phyloP scores from a whole-genome alignment of 805 yeast species.

The Blastobotrys attinorum region DNA sequence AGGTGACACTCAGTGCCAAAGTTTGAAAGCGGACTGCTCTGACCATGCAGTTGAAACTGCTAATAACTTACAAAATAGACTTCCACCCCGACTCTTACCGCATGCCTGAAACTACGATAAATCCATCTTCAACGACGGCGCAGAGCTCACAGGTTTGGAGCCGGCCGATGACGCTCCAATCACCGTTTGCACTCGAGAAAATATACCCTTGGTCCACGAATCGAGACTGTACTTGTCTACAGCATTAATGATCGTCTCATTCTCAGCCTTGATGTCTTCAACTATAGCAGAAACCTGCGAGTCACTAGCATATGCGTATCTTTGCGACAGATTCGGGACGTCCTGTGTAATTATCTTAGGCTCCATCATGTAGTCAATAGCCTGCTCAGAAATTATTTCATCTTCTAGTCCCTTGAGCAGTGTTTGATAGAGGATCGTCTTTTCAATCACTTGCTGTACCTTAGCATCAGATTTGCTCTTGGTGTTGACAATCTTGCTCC shows the following conservation, averaged over 20 bases:
- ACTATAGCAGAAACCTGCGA: slow-evolving; percentile 4
- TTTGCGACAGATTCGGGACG: slow-evolving; percentile 3
- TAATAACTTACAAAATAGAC: too few species aligned
- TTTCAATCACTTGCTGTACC: slow-evolving; percentile 32
- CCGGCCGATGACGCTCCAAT: not conserved
- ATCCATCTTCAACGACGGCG: not conserved
- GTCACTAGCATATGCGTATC: slow-evolving; percentile 12
- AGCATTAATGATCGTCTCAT: slow-evolving; percentile 2
- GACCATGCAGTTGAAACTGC: too few species aligned
- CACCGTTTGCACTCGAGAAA: slow-evolving; percentile 14
- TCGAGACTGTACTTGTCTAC: slow-evolving; percentile 5
- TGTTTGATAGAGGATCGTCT: slow-evolving; percentile 41
- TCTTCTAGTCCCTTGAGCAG: slow-evolving; percentile 14
- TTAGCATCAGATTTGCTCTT: slow-evolving; percentile 37
- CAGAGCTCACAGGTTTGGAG: not conserved
- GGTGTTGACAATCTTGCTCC: slow-evolving; percentile 35
- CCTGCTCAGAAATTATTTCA: too few species aligned
- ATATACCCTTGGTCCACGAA: slow-evolving; percentile 19
- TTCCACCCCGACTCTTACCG: too few species aligned
- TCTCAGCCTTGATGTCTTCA: slow-evolving; percentile 6
- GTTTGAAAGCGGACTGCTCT: too few species aligned
- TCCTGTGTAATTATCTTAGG: slow-evolving; percentile 4
- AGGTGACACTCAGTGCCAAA: too few species aligned
- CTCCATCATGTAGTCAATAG: not conserved
- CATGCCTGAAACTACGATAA: not conserved